Evolutionary conservation across 1,284 basidiomycete species (phyloP), one percentile per base, ranked within the genome.

Genomic region (Rhizoctonia solani): DNA sequence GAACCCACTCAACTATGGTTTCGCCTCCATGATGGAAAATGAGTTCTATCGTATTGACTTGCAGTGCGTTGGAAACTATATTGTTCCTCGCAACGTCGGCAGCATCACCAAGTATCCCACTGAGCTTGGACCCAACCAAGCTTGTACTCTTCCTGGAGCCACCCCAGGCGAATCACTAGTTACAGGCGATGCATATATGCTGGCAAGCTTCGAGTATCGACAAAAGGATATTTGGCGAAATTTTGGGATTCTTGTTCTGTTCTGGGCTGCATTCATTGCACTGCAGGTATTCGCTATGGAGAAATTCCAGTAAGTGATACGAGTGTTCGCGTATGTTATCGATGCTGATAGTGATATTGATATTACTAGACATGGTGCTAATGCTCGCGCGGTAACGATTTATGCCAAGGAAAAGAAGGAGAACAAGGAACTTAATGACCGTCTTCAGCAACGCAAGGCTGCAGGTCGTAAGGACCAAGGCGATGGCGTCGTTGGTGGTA

Each of bases 21-120:
- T 91, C 82, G 86, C 88, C 71, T 89, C 85, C 0, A 80, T 86
- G 56, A 88, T 93, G 83, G 87, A 90, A 76, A 94, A 94, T 74
- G 90, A 93, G 74, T 93, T 93, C 76, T 86, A 83, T 78, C 83
- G 89, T 6, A 84, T 90, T 58, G 76, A 81, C 23, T 73, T 46
- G 32, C 6, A 44, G 3, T 32, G 39, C 41, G 41, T 23, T 52
- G 30, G 61, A 11, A 78, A 75, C 37, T 87, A 85, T 72, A 81
- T 93, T 63, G 81, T 91, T 21, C 92, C 92, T 0, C 81, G 88
- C 61, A 91, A 92, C 74, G 82, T 83, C 1, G 79, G 81, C 0
- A 85, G 83, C 13, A 73, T 89, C 44, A 81, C 78, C 44, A 84
- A 84, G 71, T 92, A 90, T 76, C 88, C 89, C 39, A 74, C 71